Conservation (phyloP, 208 protist species). For the Trypanosoma mega region DNA sequence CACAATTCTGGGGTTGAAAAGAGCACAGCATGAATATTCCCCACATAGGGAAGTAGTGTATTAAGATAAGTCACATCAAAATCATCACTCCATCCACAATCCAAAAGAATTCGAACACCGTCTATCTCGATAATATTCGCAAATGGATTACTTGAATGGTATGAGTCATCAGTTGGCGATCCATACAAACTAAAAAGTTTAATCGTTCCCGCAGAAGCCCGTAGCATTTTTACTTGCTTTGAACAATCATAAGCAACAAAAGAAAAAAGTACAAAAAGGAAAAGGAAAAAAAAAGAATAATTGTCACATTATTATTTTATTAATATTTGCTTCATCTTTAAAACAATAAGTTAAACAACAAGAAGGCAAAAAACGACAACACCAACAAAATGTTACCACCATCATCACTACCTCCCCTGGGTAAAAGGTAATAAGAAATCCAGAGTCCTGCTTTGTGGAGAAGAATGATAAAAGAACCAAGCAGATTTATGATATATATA, state of each 20-base stretch:
- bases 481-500: slow-evolving; percentile 1
- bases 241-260: neutral
- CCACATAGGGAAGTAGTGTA: slow-evolving; percentile 46
- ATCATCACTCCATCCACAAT: slow-evolving; percentile 83
- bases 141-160: slow-evolving; percentile 40
- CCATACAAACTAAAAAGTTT: slow-evolving; percentile 45
- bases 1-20: slow-evolving; percentile 76
- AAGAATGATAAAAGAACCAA: too few relatives aligned
- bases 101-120: slow-evolving; percentile 76
- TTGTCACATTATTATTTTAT: too few relatives aligned
- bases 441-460: too few relatives aligned
- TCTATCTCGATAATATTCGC: slow-evolving; percentile 83
- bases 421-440: too few relatives aligned
- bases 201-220: slow-evolving; percentile 46
- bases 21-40: slow-evolving; percentile 63
- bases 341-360: neutral
- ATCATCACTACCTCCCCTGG: neutral
- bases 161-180: slow-evolving; percentile 24
- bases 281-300: slow-evolving; percentile 4
- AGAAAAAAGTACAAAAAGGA: slow-evolving; percentile 12
- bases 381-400: neutral
- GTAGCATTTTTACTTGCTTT: slow-evolving; percentile 31
- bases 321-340: too few relatives aligned
- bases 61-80: slow-evolving; percentile 58
- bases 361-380: neutral